Base-by-base conservation (phyloP, 768 basidiomycete genomes). In the Lentinula sp. region DNA sequence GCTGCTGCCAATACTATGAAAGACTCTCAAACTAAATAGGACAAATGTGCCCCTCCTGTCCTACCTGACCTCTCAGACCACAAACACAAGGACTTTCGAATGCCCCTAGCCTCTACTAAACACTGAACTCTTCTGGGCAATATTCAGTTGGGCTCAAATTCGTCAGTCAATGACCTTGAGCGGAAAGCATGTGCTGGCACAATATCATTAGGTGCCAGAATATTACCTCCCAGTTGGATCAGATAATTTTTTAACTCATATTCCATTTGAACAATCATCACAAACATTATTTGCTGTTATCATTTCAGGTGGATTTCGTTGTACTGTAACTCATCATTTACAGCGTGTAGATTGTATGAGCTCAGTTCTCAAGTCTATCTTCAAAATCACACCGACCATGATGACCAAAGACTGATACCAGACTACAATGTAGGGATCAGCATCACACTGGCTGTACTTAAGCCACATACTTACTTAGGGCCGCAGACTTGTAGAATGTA, bases 41-140 rank as follows among this genome's bases (percentile, higher is more conserved):
- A 66, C 66, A 10, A 76, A 79, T 59, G 69, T 43, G n/a, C 49
- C 56, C 43, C 62, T 28, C 50, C 73, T 7, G 64, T 72, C 6
- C 70, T 85, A 36, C 79, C 81, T 7, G 82, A 85, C 61, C 65
- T 85, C 39, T 83, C 70, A 83, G 83, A 85, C 56, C 80, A 77
- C 56, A 81, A 84, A 56, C 61, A 70, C 7, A 83, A 83, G 66
- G 80, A 82, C 65, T 83, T 74, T 66, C 73, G 70, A 50, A 68
- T 72, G 2, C 76, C 76, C 4, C 65, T 81, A 20, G 32, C 36
- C 12, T 10, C 48, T 13, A n/a, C n/a, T 13, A 60, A 50, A 43
- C 37, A 37, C 16, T 36, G 59, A 7, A 20, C 66, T 61, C 35
- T 42, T 55, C 18, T 51, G 42, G n/a, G 57, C 39, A 20, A 56